Conservation (phyloP, 148 eudicot species). For the Simmondsia chinensis region DNA sequence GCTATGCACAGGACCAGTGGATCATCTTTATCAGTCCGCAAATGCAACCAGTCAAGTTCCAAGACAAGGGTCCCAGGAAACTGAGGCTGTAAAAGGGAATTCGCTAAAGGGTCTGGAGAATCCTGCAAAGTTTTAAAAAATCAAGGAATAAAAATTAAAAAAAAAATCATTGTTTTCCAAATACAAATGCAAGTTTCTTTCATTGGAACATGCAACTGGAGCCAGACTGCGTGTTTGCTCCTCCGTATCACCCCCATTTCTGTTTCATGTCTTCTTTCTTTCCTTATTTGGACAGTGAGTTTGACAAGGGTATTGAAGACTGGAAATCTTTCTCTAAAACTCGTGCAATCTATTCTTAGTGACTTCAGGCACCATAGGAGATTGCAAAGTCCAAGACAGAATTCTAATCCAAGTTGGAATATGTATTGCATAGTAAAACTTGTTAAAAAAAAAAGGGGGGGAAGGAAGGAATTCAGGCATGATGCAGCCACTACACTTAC, state of each 20-base stretch:
- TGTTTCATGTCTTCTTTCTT: no score
- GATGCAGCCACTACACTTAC: conserved; percentile 34
- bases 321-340: no score
- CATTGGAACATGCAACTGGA: no score
- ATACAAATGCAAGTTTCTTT: not conserved
- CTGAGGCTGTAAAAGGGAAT: conserved; percentile 80
- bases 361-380: no score
- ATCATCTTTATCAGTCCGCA: conserved; percentile 76
- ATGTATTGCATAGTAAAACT: not conserved
- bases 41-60: conserved; percentile 97
- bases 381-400: no score
- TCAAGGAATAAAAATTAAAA: not conserved
- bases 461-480: conserved; percentile 1
- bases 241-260: no score
- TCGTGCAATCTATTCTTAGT: no score
- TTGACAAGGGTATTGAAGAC: no score
- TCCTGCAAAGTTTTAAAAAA: conserved; percentile 49
- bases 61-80: conserved; percentile 92
- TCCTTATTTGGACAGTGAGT: no score
- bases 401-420: no score
- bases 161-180: not conserved
- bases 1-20: conserved; percentile 90
- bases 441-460: not conserved
- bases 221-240: no score
- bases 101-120: conserved; percentile 86